Percentiles rank a stretch among this genome's conserved stretches.
phyloP scores from a whole-genome alignment of 2,329 filamentous ascomycete species.

The Hymenoscyphus albidus region DNA sequence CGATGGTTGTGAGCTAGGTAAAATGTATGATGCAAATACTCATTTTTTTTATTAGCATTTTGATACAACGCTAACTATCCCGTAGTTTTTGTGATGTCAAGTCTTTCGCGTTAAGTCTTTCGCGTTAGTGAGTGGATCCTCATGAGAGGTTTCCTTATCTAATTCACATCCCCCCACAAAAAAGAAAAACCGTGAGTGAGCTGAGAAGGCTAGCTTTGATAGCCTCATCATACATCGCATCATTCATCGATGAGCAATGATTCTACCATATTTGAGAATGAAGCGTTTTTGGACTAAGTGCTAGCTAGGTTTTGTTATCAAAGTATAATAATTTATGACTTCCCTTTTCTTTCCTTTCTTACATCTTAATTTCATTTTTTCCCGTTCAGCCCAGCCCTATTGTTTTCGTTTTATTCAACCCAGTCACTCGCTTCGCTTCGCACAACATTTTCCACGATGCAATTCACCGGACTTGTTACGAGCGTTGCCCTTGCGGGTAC shows the following conservation, averaged over 20 bases:
- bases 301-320: not conserved
- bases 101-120: not conserved
- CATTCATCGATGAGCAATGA: not conserved
- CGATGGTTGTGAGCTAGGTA: not conserved
- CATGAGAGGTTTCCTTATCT: too few species aligned
- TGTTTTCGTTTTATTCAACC: slow-evolving; percentile 2
- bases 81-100: not conserved
- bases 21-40: not conserved
- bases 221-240: too few species aligned
- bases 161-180: too few species aligned
- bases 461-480: not conserved
- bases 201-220: too few species aligned
- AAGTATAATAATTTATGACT: not conserved
- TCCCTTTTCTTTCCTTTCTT: not conserved
- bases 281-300: not conserved
- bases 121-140: not conserved
- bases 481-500: not conserved
- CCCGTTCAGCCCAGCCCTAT: not conserved
- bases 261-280: not conserved
- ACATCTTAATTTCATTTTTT: not conserved
- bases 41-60: not conserved
- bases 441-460: slow-evolving; percentile 1
- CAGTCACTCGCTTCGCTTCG: slow-evolving; percentile 1
- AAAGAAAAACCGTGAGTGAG: not conserved
- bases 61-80: not conserved